Percentiles rank a stretch among this genome's conserved stretches.
Evolutionary conservation across 768 basidiomycete species (phyloP).

Genomic region (Tylopilus plumbeoviolaceoides): DNA sequence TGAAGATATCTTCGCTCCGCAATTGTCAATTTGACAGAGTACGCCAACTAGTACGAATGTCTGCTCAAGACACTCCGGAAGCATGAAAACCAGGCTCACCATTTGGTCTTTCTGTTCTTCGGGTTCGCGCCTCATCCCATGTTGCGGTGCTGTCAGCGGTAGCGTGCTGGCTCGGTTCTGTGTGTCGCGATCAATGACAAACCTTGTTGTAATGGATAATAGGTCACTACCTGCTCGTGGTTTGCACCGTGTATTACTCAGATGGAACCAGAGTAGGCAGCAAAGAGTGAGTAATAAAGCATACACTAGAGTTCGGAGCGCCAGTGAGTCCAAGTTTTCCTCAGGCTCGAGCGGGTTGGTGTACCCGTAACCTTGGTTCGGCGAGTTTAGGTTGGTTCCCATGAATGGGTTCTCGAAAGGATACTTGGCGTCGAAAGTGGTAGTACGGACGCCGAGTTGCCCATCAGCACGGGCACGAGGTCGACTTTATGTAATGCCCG

Average conservation of each 20-base stretch:
- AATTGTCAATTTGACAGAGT: background rate
- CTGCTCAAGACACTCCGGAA: too few species aligned
- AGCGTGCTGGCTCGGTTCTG: background rate
- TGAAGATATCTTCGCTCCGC: background rate
- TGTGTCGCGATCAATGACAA: background rate
- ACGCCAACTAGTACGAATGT: background rate
- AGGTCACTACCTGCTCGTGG: background rate
- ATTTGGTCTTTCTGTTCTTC: background rate
- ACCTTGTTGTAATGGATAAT: background rate
- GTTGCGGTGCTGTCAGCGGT: too few species aligned
- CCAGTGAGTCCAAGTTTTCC: too few species aligned
- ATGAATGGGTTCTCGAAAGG: too few species aligned
- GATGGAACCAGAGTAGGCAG: background rate
- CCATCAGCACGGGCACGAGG: too few species aligned
- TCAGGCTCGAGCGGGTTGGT: background rate
- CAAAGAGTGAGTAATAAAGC: background rate
- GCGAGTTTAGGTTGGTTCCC: background rate
- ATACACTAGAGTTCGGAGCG: background rate
- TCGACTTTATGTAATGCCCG: too few species aligned
- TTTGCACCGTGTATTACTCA: background rate
- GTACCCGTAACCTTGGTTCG: background rate
- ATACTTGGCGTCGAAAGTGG: too few species aligned
- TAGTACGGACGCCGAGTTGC: too few species aligned
- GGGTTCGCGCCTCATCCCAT: background rate
- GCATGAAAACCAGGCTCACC: background rate